A percentile compares a stretch with the other conserved stretches of the same genome.
Evolutionary conservation across 2,329 filamentous ascomycete genomes (phyloP).

Genomic region (Xylaria polymorpha): DNA sequence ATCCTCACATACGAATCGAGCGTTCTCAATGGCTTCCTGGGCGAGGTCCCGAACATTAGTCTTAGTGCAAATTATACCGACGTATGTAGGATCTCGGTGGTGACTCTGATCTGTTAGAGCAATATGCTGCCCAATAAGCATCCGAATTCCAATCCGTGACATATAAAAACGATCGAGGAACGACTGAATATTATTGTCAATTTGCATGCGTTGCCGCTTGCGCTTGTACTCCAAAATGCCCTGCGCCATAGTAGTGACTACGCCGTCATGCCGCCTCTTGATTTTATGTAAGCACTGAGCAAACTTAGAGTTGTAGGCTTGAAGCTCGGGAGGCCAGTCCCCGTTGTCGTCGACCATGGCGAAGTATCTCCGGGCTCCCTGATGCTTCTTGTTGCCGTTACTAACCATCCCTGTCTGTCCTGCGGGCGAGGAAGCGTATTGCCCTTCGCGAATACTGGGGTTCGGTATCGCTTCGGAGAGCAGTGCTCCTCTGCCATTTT

Average conservation of each 20-base stretch:
- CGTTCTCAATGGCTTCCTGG: slow-evolving; percentile 97
- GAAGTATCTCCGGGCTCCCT: slow-evolving; percentile 80
- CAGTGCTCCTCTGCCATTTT: slow-evolving; percentile 68
- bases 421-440: slow-evolving; percentile 73
- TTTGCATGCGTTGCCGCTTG: slow-evolving; percentile 95
- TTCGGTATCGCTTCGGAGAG: slow-evolving; percentile 88
- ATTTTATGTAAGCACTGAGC: slow-evolving; percentile 90
- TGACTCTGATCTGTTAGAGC: slow-evolving; percentile 94
- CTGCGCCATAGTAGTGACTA: slow-evolving; percentile 97
- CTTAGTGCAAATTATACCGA: slow-evolving; percentile 98
- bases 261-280: slow-evolving; percentile 94
- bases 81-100: slow-evolving; percentile 89
- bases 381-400: slow-evolving; percentile 60
- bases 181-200: slow-evolving; percentile 95
- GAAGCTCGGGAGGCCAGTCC: slow-evolving; percentile 93
- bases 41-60: slow-evolving; percentile 96
- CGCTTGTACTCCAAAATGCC: slow-evolving; percentile 99
- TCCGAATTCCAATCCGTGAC: slow-evolving; percentile 98
- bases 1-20: slow-evolving; percentile 98
- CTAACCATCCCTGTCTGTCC: slow-evolving; percentile 57
- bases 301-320: slow-evolving; percentile 94
- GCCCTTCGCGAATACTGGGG: slow-evolving; percentile 86
- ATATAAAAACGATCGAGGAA: slow-evolving; percentile 99
- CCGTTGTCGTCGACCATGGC: slow-evolving; percentile 87
- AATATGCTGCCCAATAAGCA: slow-evolving; percentile 99